These are phyloP conservation scores for Magnusiomyces tetraspermus DNA, from an alignment of 1,139 yeast species.

Conservation along the genomic window DNA sequence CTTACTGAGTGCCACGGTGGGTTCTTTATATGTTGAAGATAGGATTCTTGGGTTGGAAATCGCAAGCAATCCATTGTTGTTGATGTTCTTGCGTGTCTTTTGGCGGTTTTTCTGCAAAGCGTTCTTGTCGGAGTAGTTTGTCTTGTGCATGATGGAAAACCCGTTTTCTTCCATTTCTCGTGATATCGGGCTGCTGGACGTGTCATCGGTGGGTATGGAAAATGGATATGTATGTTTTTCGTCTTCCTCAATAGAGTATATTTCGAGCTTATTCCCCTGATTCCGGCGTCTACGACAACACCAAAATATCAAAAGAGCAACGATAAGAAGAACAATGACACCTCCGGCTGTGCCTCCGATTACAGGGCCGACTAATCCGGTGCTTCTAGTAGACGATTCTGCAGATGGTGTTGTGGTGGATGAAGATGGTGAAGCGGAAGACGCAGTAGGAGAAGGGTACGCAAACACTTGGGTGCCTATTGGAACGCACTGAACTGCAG, in stretches of 20 bases:
- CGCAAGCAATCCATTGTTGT: not conserved
- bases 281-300: constrained; percentile 5
- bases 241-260: not conserved
- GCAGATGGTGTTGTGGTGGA: not conserved
- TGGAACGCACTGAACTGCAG: constrained; percentile 13
- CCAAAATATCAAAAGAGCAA: constrained; percentile 5
- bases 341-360: constrained; percentile 14
- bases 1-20: not conserved
- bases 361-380: constrained; percentile 11
- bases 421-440: constrained; percentile 5
- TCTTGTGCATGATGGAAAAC: not conserved
- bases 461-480: constrained; percentile 3
- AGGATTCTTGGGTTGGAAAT: not conserved
- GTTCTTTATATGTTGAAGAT: not conserved
- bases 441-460: not conserved
- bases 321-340: constrained; percentile 2
- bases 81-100: not conserved
- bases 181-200: not conserved
- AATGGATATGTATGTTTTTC: not conserved
- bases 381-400: not conserved
- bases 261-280: not conserved
- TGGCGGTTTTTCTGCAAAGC: not conserved
- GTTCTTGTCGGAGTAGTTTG: not conserved
- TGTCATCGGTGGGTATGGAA: not conserved
- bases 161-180: not conserved